Evolutionary conservation across 208 protist genomes (phyloP), one percentile per base, ranked within the genome.

Genomic region (Plasmodiophora brassicae): DNA sequence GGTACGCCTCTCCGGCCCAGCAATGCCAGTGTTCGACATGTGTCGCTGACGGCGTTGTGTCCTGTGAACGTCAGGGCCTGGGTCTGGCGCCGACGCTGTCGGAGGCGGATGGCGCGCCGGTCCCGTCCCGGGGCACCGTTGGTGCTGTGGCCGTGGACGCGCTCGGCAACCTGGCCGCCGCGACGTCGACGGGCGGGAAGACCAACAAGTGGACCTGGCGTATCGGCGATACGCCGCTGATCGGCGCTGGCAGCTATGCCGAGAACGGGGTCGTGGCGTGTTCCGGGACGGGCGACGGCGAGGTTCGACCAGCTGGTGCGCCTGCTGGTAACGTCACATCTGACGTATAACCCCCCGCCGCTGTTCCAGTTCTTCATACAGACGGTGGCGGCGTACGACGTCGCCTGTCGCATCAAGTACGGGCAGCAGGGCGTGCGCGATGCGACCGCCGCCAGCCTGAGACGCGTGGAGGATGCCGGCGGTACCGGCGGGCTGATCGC

Each of bases 131-230:
- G 28, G 83, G 83, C 14, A 86, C 83, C 10, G 83, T 86, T 25
- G 83, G 83, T 57, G 43, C 45, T 10, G 83, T 86, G 8, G n/a
- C n/a, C n/a, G 22, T 86, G 28, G 46, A 71, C 45, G 8, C 22
- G 43, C 43, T 32, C 45, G 83, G 83, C 1, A 25, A 32, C 46
- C 45, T 93, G n/a, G 91, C 91, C 10, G 43, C 89, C 41, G 91
- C 91, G 0, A 92, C 91, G 0, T 91, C 88, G n/a, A 93, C 91
- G 10, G 91, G 91, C 50, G 91, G 91, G 38, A 93, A 90, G 90
- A 93, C 91, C n/a, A 93, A 92, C 87, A 93, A 93, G 86, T 85
- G 71, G 71, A 25, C 22, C 36, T 90, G 91, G 10, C 89, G 91
- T 50, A 57, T 93, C 10, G 91, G 91, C 45, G 91, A 93, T 89